Evolutionary conservation across 139 green algal genomes (phyloP).

Genomic region (Asterochloris sp.): DNA sequence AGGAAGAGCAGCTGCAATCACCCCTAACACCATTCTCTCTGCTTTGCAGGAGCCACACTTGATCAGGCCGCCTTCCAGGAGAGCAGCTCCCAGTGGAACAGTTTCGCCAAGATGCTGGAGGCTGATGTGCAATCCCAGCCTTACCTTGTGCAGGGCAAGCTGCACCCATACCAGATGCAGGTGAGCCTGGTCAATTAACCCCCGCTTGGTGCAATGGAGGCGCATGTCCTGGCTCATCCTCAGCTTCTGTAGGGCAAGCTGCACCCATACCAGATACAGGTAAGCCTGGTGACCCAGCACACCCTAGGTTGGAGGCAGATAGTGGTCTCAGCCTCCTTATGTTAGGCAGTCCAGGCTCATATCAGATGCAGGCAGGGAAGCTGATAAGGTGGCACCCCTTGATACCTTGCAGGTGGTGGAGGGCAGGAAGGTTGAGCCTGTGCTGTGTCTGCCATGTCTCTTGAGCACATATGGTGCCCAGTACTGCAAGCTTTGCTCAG

Average conservation of each 20-base stretch:
- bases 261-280: slow-evolving; percentile 71
- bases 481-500: background rate
- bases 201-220: slow-evolving; percentile 24
- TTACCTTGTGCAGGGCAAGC: slow-evolving; percentile 34
- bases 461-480: background rate
- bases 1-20: background rate
- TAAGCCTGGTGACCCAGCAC: slow-evolving; percentile 19
- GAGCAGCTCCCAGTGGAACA: slow-evolving; percentile 27
- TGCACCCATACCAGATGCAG: slow-evolving; percentile 71
- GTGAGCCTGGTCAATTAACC: slow-evolving; percentile 29
- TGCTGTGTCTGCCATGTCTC: background rate
- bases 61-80: slow-evolving; percentile 15
- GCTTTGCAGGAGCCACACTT: background rate
- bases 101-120: slow-evolving; percentile 27
- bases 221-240: slow-evolving; percentile 49
- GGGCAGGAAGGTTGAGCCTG: background rate
- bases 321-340: slow-evolving; percentile 58
- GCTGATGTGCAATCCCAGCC: slow-evolving; percentile 53
- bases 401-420: no score
- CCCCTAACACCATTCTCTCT: background rate
- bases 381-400: no score
- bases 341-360: slow-evolving; percentile 47
- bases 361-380: slow-evolving; percentile 70
- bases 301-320: slow-evolving; percentile 24
- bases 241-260: slow-evolving; percentile 43